Percentiles rank a stretch among this genome's conserved stretches.
These are phyloP conservation scores for Paracorniculantispora psalliotae DNA, from an alignment of 2,329 filamentous ascomycete genomes.

Conservation along the genomic window DNA sequence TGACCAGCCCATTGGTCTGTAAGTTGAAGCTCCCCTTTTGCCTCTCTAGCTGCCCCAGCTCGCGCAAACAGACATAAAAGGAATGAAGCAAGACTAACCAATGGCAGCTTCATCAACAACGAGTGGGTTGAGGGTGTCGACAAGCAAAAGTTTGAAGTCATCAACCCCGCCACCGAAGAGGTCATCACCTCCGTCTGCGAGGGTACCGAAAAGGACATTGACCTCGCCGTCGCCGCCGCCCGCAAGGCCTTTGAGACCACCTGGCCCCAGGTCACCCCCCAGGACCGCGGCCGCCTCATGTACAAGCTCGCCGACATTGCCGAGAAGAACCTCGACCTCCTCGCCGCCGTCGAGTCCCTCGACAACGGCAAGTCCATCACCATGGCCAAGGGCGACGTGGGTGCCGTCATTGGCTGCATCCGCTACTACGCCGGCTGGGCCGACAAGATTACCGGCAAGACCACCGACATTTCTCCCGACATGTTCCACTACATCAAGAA, in stretches of 20 bases:
- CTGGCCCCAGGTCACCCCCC: constrained; percentile 65
- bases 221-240: constrained; percentile 76
- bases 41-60: no score
- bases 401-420: constrained; percentile 61
- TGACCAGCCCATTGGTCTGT: constrained; percentile 59
- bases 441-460: constrained; percentile 87
- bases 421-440: constrained; percentile 78
- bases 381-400: constrained; percentile 72
- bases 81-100: neutral
- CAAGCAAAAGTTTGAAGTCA: constrained; percentile 86
- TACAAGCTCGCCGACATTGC: constrained; percentile 73
- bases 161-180: constrained; percentile 83
- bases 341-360: constrained; percentile 79
- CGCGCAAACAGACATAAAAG: no score
- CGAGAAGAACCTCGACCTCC: constrained; percentile 70
- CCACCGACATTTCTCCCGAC: constrained; percentile 70
- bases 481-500: constrained; percentile 77
- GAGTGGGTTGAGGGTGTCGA: constrained; percentile 76
- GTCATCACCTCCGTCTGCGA: constrained; percentile 79
- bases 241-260: constrained; percentile 76
- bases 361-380: constrained; percentile 82
- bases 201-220: constrained; percentile 81
- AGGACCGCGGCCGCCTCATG: constrained; percentile 64
- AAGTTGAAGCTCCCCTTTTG: constrained; percentile 26
- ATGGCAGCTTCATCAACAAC: constrained; percentile 81